These are phyloP conservation scores for Mortierella sp. DNA, from an alignment of 371 early-diverging fungal genomes.

Conservation along the genomic window DNA sequence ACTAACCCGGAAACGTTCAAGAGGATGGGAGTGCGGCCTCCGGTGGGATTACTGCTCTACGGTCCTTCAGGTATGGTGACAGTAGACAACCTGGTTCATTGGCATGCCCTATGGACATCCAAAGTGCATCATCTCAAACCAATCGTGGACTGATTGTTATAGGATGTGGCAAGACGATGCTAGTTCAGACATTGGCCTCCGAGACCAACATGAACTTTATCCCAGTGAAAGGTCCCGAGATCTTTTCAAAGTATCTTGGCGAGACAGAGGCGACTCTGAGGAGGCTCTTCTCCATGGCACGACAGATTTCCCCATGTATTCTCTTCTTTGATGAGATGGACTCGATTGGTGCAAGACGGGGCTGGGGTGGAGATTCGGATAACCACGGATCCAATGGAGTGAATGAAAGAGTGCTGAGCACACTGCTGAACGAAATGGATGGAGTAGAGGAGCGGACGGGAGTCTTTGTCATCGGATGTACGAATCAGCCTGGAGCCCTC, in stretches of 20 bases:
- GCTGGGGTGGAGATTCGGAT: constrained; percentile 55
- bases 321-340: constrained; percentile 94
- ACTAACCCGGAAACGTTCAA: constrained; percentile 68
- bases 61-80: constrained; percentile 81
- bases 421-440: constrained; percentile 84
- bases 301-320: constrained; percentile 85
- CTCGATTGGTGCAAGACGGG: constrained; percentile 83
- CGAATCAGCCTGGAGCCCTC: constrained; percentile 78
- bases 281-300: constrained; percentile 85
- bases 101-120: no score
- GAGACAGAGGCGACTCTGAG: constrained; percentile 90
- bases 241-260: constrained; percentile 91
- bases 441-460: constrained; percentile 78
- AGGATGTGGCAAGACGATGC: constrained; percentile 89
- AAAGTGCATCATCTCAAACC: neutral
- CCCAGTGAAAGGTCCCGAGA: constrained; percentile 80
- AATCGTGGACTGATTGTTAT: neutral
- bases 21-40: constrained; percentile 77
- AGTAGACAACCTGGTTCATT: no score
- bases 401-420: constrained; percentile 80
- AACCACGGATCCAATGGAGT: constrained; percentile 73
- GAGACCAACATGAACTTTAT: constrained; percentile 81
- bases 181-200: constrained; percentile 80
- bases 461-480: constrained; percentile 86
- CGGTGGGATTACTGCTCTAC: constrained; percentile 84